Base-by-base conservation (phyloP, 441 rosid genomes). In the Bocquillonia castaneifolia region DNA sequence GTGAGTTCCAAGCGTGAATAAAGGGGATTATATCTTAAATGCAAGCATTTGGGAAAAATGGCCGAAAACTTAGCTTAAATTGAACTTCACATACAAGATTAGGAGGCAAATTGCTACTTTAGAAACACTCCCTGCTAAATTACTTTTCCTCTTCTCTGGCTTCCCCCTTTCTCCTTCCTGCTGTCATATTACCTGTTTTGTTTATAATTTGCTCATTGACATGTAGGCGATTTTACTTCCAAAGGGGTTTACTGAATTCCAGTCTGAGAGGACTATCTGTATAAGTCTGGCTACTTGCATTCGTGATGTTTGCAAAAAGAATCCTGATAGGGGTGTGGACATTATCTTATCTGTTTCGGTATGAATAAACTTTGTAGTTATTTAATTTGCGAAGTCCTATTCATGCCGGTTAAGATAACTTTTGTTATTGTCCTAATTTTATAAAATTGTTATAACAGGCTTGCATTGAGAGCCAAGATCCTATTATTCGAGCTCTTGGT, bases 301-400 rank as follows among this genome's bases (percentile, higher is more conserved):
- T 74, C 80, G 79, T 62, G 97, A 91, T 76, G 86, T 91, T 75
- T 89, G 99, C 86, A 78, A 75, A 75, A 84, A 80, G 79, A 81
- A 91, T 68, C 90, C 99, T 74, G 97, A 93, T 79, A 89, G 99
- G 85, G 99, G 99, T 25, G 97, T 93, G 79, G 99, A 91, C 74
- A 85, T 93, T 77, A 91, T 93, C 81, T 81, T 93, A 81, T 91
- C 97, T 69, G 88, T 93, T 74, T 86, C 93, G 91, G 98, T 93
- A 88, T 57, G 87, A 52, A 66, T 63, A 26, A 20, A 64, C 29
- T n/a, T 15, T 31, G 58, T n/a, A 51, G 44, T 70, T 75, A 50
- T 69, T 71, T 74, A 66, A n/a, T 73, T 68, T 61, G 40, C 69
- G 22, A 40, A 66, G 66, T 54, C 63, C 58, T 63, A 40, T 68